Base-by-base conservation (phyloP, 768 basidiomycete species). In the Daedaleopsis nitida region DNA sequence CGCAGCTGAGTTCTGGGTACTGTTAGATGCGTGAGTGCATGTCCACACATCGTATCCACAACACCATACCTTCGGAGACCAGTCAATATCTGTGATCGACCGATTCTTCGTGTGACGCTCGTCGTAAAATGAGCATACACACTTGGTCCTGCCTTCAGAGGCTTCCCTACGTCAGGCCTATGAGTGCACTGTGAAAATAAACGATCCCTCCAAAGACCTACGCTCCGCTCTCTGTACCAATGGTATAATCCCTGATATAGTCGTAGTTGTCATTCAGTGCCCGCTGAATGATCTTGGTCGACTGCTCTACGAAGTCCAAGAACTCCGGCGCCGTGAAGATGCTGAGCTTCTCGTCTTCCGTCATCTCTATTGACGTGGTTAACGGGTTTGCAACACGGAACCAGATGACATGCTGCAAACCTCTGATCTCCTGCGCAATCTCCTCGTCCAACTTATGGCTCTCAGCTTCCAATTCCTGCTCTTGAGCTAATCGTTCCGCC, bases 221-320 rank as follows among this genome's bases (percentile, higher is more conserved):
- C 95, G 86, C 84, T 67, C 88, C 90, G 8, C 89, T 83, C 70
- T 95, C 94, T 8, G 92, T 80, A 24, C 89, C 91, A 52, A 96
- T 84, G n/a, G 91, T 92, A 71, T 99, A 99, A 76, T 99, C 97
- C 37, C 91, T 87, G 66, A 94, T 93, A 68, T 98, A 98, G 73
- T 99, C 97, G 73, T 99, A 99, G 27, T 86, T 86, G 68, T 98
- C 97, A 69, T 92, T 97, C 63, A 98, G 76, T 21, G 96, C 97
- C 52, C 97, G 82, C 72, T 98, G 94, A 12, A 98, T 86, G 49
- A 98, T 94, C 77, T 96, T 96, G 21, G 92, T 94, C 10, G 94
- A 96, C 67, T 91, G 86, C 71, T 97, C 94, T 16, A 99, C 87
- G 73, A 99, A 99, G 65, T 94, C 91, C 16, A 92, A 75, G 72